A percentile compares a stretch with the other conserved stretches of the same genome.
Evolutionary conservation across 495 filamentous ascomycete genomes (phyloP).

Genomic region (Aspergillus biplanus): DNA sequence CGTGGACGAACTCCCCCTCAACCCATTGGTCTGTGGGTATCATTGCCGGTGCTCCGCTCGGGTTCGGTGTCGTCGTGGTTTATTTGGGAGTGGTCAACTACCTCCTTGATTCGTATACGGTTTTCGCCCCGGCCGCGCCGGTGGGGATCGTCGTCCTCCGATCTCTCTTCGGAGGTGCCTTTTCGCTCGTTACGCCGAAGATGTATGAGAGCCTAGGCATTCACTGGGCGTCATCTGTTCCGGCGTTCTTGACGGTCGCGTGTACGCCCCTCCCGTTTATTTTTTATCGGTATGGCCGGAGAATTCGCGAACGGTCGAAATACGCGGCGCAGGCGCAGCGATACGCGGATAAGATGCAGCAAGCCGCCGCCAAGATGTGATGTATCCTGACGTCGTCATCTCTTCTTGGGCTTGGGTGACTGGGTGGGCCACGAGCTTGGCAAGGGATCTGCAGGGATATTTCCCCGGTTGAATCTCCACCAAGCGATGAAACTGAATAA

Average conservation of each 20-base stretch:
- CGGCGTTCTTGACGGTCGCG: not conserved
- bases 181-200: not conserved
- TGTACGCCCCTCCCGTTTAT: not conserved
- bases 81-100: not conserved
- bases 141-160: not conserved
- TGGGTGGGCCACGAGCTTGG: too few species aligned
- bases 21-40: not conserved
- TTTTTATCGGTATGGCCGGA: not conserved
- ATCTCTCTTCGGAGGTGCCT: not conserved
- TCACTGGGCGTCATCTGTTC: constrained; percentile 2
- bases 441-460: too few species aligned
- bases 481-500: too few species aligned
- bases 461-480: too few species aligned
- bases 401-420: too few species aligned
- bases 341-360: too few species aligned
- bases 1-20: not conserved
- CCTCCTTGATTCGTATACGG: not conserved
- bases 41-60: not conserved
- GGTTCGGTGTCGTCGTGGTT: not conserved
- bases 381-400: too few species aligned
- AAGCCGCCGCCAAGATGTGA: too few species aligned
- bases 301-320: too few species aligned
- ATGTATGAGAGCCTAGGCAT: not conserved
- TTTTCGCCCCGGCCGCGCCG: not conserved
- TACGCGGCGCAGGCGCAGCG: too few species aligned